These are phyloP conservation scores for Cladophialophora immunda DNA, from an alignment of 2,329 filamentous ascomycete genomes.

Conservation along the genomic window DNA sequence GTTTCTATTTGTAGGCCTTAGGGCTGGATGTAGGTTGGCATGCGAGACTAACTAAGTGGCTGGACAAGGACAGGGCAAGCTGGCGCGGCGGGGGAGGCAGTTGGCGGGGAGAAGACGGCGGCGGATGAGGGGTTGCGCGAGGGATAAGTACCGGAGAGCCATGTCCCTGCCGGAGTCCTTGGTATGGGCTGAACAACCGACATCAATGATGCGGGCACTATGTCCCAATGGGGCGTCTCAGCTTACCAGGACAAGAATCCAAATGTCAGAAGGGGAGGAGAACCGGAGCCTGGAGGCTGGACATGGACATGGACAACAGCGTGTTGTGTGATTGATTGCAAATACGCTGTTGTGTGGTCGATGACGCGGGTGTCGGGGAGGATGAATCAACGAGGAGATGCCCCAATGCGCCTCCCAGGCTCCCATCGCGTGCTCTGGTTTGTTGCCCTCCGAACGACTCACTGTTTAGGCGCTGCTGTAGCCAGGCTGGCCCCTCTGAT, in stretches of 20 bases:
- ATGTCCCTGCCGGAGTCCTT: not conserved
- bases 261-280: not conserved
- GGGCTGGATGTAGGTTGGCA: conserved; percentile 7
- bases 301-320: not conserved
- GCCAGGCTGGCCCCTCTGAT: not conserved
- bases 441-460: not conserved
- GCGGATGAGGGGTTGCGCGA: conserved; percentile 1
- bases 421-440: conserved; percentile 1
- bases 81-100: not conserved
- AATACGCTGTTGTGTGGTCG: not conserved
- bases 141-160: not conserved
- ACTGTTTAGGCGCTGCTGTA: not conserved
- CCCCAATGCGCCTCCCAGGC: not conserved
- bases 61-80: conserved; percentile 2
- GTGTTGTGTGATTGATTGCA: not conserved
- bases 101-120: not conserved
- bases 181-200: not conserved
- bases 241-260: not conserved
- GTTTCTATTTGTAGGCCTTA: conserved; percentile 24
- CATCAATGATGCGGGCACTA: not conserved
- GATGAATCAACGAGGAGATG: not conserved
- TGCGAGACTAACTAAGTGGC: conserved; percentile 17
- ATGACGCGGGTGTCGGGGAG: not conserved
- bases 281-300: not conserved
- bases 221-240: not conserved